These are phyloP conservation scores for Pyrrhoderma lamaoense DNA, from an alignment of 1,284 basidiomycete species.

Conservation along the genomic window DNA sequence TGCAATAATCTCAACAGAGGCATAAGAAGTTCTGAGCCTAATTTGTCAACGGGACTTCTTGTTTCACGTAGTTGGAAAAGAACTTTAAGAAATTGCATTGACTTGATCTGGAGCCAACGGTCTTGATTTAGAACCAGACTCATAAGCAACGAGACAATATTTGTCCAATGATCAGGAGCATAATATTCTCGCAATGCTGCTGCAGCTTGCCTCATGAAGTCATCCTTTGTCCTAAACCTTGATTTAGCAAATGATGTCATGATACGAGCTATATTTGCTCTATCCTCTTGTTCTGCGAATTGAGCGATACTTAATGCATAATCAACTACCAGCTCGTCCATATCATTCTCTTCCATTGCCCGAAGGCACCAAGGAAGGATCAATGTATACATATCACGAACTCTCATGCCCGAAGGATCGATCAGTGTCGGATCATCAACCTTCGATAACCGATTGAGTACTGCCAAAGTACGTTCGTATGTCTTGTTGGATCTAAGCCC, in stretches of 20 bases:
- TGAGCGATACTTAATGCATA: conserved; percentile 73
- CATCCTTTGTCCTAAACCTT: conserved; percentile 89
- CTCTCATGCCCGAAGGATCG: conserved; percentile 63
- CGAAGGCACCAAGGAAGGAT: conserved; percentile 88
- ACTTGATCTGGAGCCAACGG: conserved; percentile 75
- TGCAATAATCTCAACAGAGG: conserved; percentile 82
- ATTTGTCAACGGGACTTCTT: conserved; percentile 60
- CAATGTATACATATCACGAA: conserved; percentile 79
- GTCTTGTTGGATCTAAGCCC: conserved; percentile 80
- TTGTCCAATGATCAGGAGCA: conserved; percentile 59
- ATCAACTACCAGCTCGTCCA: conserved; percentile 53
- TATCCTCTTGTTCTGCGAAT: conserved; percentile 67
- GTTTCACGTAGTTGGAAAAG: conserved; percentile 84
- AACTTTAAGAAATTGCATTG: conserved; percentile 84
- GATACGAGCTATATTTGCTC: conserved; percentile 74
- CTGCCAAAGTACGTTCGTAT: conserved; percentile 58
- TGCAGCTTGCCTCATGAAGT: conserved; percentile 88
- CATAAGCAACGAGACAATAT: conserved; percentile 76
- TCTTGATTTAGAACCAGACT: conserved; percentile 83
- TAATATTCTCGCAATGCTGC: conserved; percentile 80
- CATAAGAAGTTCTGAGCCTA: conserved; percentile 85
- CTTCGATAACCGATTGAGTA: conserved; percentile 61
- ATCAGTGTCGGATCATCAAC: conserved; percentile 62
- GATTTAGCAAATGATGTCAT: conserved; percentile 84
- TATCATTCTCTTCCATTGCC: conserved; percentile 61